Evolutionary conservation across 441 rosid genomes (phyloP).

Genomic region (Erodium texanum): DNA sequence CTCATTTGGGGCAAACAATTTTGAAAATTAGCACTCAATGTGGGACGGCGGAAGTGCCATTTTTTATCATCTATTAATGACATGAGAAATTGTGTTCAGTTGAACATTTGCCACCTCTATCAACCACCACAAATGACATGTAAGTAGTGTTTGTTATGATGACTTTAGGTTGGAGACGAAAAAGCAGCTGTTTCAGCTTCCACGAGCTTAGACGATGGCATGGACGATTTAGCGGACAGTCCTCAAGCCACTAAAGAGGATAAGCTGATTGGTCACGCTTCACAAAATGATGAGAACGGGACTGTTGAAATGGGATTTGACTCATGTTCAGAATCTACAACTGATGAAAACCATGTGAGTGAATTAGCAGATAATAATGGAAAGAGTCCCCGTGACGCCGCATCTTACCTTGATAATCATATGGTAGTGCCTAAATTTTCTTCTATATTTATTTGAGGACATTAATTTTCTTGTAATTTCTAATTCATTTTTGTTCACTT

Average conservation of each 20-base stretch:
- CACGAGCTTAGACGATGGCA: conserved; percentile 17
- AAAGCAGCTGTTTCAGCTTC: conserved; percentile 28
- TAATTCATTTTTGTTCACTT: not conserved
- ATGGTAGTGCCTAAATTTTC: conserved; percentile 27
- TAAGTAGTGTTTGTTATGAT: conserved; percentile 22
- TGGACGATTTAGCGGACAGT: conserved; percentile 14
- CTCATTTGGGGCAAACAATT: no score
- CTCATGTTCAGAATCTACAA: conserved; percentile 22
- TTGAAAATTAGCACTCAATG: not conserved
- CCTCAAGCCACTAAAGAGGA: conserved; percentile 20
- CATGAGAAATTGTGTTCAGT: not conserved
- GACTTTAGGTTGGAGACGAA: conserved; percentile 34
- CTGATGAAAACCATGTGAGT: conserved; percentile 21
- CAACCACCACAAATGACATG: conserved; percentile 3
- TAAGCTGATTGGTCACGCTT: conserved; percentile 20
- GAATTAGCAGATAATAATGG: conserved; percentile 15
- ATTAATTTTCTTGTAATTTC: conserved; percentile 5
- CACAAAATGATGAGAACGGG: conserved; percentile 17
- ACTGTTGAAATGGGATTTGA: conserved; percentile 23
- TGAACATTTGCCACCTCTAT: not conserved
- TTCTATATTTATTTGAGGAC: conserved; percentile 11
- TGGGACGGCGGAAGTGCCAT: not conserved
- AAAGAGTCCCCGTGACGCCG: conserved; percentile 18
- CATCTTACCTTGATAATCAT: conserved; percentile 26
- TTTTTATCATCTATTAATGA: not conserved